phyloP scores from a whole-genome alignment of 163 green algal species.

The Chlorella variabilis region DNA sequence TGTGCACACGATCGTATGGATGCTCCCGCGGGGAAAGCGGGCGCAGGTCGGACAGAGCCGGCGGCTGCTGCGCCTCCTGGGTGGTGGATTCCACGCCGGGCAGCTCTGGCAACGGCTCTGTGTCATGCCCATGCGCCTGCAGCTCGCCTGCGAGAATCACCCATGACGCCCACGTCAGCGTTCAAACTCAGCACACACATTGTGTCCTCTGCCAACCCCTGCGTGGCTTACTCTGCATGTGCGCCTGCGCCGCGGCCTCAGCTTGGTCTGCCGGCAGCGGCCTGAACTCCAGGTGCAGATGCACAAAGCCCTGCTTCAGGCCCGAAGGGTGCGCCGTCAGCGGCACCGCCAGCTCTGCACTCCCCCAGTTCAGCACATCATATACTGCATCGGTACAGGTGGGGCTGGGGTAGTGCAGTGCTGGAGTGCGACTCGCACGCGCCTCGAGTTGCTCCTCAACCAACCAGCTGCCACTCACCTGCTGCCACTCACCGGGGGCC shows the following conservation, averaged over 20 bases:
- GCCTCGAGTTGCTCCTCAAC: too few species aligned
- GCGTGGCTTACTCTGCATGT: neutral
- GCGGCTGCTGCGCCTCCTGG: neutral
- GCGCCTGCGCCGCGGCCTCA: neutral
- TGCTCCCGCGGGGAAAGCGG: neutral
- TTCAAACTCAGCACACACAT: neutral
- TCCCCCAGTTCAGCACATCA: neutral
- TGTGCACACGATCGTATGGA: conserved; percentile 21
- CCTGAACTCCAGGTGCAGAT: neutral
- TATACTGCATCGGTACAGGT: too few species aligned
- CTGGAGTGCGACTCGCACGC: neutral
- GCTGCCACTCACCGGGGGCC: neutral
- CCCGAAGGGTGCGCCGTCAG: neutral
- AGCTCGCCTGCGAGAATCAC: neutral
- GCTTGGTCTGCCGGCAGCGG: conserved; percentile 9
- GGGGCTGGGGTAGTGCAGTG: neutral
- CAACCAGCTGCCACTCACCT: too few species aligned
- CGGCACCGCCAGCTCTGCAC: neutral
- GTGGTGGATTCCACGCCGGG: neutral
- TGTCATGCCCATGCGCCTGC: conserved; percentile 4
- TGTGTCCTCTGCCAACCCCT: neutral
- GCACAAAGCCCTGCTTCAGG: conserved; percentile 6
- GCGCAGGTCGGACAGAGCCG: conserved; percentile 2
- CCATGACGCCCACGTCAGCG: neutral
- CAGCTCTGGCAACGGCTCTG: conserved; percentile 8